Evolutionary conservation across 495 filamentous ascomycete genomes (phyloP), one percentile per base, ranked within the genome.

Genomic region (Penicillium argentinense): DNA sequence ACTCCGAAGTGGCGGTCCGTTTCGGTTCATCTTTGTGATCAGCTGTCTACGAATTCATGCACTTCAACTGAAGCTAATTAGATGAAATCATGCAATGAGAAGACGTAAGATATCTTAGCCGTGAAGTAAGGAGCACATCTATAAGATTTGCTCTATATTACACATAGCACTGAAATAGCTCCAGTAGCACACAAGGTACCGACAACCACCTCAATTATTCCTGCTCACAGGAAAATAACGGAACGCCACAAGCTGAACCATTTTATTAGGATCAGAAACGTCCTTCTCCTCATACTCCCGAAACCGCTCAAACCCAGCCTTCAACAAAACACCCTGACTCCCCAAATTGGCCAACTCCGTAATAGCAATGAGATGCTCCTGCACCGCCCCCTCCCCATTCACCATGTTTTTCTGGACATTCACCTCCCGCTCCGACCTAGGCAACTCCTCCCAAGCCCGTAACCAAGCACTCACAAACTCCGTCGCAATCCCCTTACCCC

Each of bases 391-490:
- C 11, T 50, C 52, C 7, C 38, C 37, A 18, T 23, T 18, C 3
- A 48, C 43, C 48, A 56, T 54, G 8, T 22, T 42, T 39, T 40
- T 40, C 21, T 55, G 37, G 36, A 54, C 64, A 32, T 27, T 39
- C 5, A 65, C 11, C 53, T 64, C 63, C 7, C 45, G 48, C 52
- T 56, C 60, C 16, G 60, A 56, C 45, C 76, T 56, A 34, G 66
- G 67, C 46, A 79, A 40, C 26, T 25, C 52, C 39, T 57, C 62
- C 62, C 67, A 78, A n/a, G 53, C 47, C 8, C 23, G 22, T 19
- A 74, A 18, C 34, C 67, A 73, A 11, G 56, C 74, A 22, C 29
- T 53, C 27, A 77, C 11, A 45, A 77, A 75, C 52, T 79, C 76
- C 0, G 69, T 73, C 13, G 55, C 75, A 17, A 69, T 52, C 23